A percentile compares a stretch with the other conserved stretches of the same genome.
Conservation (phyloP, 805 yeast genomes). For the Starmerella apicola region DNA sequence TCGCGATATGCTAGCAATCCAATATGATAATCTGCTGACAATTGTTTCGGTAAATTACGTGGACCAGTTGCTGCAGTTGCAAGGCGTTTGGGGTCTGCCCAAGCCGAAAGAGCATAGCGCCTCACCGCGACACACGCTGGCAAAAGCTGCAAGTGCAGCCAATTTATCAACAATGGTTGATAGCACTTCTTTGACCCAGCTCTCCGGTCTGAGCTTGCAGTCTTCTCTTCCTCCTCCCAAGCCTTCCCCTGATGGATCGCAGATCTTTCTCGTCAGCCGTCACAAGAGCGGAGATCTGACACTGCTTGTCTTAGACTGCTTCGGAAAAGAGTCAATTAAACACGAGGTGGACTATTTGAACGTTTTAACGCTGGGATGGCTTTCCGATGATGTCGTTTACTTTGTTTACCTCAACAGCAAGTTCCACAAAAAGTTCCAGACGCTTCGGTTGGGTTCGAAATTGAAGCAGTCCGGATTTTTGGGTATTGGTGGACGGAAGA, state of each 20-base stretch:
- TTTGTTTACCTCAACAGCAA: constrained; percentile 16
- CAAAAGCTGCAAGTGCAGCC: constrained; percentile 1
- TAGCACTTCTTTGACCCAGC: neutral
- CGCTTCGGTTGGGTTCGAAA: constrained; percentile 8
- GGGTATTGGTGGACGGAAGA: constrained; percentile 12
- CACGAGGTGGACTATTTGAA: constrained; percentile 14
- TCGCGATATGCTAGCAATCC: constrained; percentile 14
- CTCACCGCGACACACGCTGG: no score
- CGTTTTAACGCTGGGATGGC: constrained; percentile 17
- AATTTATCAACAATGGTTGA: constrained; percentile 1
- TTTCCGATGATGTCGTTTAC: constrained; percentile 13
- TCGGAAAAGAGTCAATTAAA: constrained; percentile 15
- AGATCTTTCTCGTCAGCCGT: constrained; percentile 13
- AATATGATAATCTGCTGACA: constrained; percentile 5
- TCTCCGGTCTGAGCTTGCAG: neutral
- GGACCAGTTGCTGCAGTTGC: constrained; percentile 10
- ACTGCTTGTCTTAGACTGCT: constrained; percentile 12
- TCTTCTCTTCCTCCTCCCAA: constrained; percentile 10
- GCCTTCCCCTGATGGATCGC: constrained; percentile 16
- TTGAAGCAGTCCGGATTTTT: constrained; percentile 10
- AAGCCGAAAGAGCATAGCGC: constrained; percentile 6
- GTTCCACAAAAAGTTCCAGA: constrained; percentile 19
- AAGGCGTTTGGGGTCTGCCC: constrained; percentile 17
- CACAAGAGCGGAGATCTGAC: constrained; percentile 2
- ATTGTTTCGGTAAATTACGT: constrained; percentile 11